Base-by-base conservation (phyloP, 1,284 basidiomycete genomes). In the Malassezia arunalokei region DNA sequence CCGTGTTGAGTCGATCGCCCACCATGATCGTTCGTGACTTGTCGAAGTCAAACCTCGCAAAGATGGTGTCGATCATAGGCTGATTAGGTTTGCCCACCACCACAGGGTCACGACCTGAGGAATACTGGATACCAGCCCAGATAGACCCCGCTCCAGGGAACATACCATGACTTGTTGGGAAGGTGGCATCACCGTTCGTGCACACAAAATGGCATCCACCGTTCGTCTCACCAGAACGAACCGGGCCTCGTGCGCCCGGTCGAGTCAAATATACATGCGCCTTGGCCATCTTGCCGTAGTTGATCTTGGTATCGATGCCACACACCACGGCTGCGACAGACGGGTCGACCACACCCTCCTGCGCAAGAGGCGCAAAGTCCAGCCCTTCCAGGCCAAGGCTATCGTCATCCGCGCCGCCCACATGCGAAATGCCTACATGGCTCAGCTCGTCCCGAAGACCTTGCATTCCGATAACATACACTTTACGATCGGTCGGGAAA, bases 11-110 rank as follows among this genome's bases (percentile, higher is more conserved):
- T 54, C 94, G 82, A 75, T 98, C 92, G 37, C 92, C 92, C 39
- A 96, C 80, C 86, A 99, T 94, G 67, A 98, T 81, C 1, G 91
- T 90, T 43, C 83, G 78, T 51, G 79, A 76, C 33, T 85, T 85
- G 73, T 96, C 85, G 39, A 65, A 64, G 3, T 58, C 33, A 37
- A 9, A 14, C 32, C 90, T 90, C n/a, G 88, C 86, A 62, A 84
- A 83, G 73, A 98, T 91, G 70, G 87, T 89, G 72, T 96, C 90
- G 60, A 98, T 77, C 86, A 98, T 92, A 29, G 84, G 85, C 67
- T 79, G 81, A 60, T 87, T 81, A 11, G 92, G 94, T 75, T 98
- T 98, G 15, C 92, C 92, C 43, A 91, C 86, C 50, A 83, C 80
- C 1, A 85, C 76, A 0, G 91, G 88, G 54, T 65, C 68, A 32